A percentile compares a stretch with the other conserved stretches of the same genome.
phyloP scores from a whole-genome alignment of 1,284 basidiomycete species.

The Leccinum subspadiceum region DNA sequence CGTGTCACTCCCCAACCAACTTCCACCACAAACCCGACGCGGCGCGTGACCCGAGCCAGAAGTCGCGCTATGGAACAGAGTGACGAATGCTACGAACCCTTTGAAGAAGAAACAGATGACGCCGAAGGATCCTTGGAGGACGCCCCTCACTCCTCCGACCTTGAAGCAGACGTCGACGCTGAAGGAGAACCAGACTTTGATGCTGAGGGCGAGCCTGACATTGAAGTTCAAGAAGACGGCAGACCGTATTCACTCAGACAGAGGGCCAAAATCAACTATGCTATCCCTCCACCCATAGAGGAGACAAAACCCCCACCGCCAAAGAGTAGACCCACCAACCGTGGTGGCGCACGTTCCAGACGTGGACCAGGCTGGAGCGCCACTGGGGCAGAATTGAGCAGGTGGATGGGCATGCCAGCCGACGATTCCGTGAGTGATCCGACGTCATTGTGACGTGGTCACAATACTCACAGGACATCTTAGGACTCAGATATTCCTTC shows the following conservation, averaged over 20 bases:
- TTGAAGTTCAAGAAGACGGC: constrained; percentile 46
- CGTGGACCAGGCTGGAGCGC: constrained; percentile 71
- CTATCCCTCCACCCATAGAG: constrained; percentile 73
- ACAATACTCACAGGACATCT: constrained; percentile 6
- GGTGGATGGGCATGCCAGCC: constrained; percentile 68
- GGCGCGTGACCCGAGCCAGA: constrained; percentile 30
- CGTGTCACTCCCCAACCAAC: constrained; percentile 31
- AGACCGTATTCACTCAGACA: constrained; percentile 64
- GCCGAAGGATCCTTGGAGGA: constrained; percentile 60
- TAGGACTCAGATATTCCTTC: constrained; percentile 72
- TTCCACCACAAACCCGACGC: constrained; percentile 19
- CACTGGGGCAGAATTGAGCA: constrained; percentile 67
- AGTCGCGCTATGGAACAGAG: constrained; percentile 39
- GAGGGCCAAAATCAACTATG: constrained; percentile 69
- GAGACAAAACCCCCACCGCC: constrained; percentile 52
- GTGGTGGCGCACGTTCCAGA: constrained; percentile 38
- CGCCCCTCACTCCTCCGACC: constrained; percentile 47
- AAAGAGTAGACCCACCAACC: constrained; percentile 31
- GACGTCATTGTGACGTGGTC: not conserved
- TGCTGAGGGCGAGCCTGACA: constrained; percentile 35
- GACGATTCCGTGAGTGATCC: constrained; percentile 63
- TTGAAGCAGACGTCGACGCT: constrained; percentile 37
- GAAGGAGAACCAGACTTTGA: constrained; percentile 36
- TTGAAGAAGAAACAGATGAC: constrained; percentile 48
- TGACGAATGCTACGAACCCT: constrained; percentile 52